phyloP scores from a whole-genome alignment of 345 rosid species.

The Gossypium turneri region DNA sequence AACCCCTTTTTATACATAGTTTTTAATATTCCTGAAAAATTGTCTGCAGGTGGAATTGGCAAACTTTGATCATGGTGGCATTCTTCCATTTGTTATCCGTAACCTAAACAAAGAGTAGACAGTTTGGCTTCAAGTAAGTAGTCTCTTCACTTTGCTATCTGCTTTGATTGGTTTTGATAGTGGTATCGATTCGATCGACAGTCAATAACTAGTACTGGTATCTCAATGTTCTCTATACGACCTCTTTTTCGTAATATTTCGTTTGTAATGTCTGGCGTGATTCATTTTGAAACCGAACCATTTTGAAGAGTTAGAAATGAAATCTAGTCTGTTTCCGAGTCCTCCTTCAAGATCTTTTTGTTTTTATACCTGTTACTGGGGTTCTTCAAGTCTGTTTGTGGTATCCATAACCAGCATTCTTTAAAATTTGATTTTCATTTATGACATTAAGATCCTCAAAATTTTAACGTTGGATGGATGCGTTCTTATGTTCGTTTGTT shows the following conservation, averaged over 20 bases:
- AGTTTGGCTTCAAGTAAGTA: background rate
- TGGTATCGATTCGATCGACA: background rate
- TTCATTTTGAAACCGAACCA: background rate
- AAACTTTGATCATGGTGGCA: conserved; percentile 76
- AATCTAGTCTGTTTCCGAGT: background rate
- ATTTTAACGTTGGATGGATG: too few relatives aligned
- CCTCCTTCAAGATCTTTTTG: background rate
- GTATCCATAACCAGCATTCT: too few relatives aligned
- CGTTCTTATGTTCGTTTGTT: rapidly evolving
- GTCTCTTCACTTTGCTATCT: background rate
- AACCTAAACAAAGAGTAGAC: conserved; percentile 7
- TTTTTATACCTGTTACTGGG: background rate
- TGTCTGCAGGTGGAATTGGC: conserved; percentile 62
- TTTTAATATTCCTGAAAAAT: background rate
- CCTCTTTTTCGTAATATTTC: background rate
- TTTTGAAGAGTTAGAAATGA: background rate
- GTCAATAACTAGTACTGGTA: background rate
- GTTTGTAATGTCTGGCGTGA: background rate
- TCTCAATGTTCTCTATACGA: background rate
- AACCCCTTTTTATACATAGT: background rate
- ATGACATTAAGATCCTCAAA: too few relatives aligned
- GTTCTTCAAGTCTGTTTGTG: background rate
- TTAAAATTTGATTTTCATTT: too few relatives aligned
- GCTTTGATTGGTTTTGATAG: background rate
- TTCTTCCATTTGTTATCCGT: conserved; percentile 41